Evolutionary conservation across 139 green algal genomes (phyloP).

Genomic region (Ulvella scutata): DNA sequence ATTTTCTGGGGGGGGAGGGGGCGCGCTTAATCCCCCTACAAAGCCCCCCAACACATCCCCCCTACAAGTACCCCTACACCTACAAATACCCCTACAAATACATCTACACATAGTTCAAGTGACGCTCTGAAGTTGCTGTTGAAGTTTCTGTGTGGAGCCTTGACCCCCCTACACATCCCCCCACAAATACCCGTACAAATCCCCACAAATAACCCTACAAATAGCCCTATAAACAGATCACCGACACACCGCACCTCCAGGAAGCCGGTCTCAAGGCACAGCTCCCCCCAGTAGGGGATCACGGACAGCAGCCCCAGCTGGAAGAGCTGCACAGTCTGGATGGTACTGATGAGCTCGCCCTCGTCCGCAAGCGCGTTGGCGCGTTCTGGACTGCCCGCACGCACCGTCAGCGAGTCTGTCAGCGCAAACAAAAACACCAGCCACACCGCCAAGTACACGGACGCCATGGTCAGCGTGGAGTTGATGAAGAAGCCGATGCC

Average conservation of each 20-base stretch:
- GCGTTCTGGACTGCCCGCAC: background rate
- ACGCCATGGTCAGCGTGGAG: slow-evolving; percentile 49
- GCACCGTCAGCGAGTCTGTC: slow-evolving; percentile 4
- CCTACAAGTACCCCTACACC: too few relatives aligned
- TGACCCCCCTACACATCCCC: too few relatives aligned
- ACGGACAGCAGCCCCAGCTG: slow-evolving; percentile 54
- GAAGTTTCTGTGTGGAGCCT: too few relatives aligned
- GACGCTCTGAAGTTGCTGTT: too few relatives aligned
- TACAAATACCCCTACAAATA: too few relatives aligned
- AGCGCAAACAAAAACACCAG: slow-evolving; percentile 33
- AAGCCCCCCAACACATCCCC: too few relatives aligned
- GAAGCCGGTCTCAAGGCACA: slow-evolving; percentile 46
- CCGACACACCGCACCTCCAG: slow-evolving; percentile 17
- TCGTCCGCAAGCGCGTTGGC: background rate
- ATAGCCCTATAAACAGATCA: too few relatives aligned
- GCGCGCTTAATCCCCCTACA: too few relatives aligned
- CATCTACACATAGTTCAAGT: too few relatives aligned
- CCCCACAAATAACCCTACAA: too few relatives aligned
- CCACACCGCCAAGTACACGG: slow-evolving; percentile 50
- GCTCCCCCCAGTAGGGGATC: slow-evolving; percentile 40
- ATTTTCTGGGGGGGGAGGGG: too few relatives aligned
- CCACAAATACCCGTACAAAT: too few relatives aligned
- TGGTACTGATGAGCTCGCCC: background rate
- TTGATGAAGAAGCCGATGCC: slow-evolving; percentile 60
- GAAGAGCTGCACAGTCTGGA: slow-evolving; percentile 30